Evolutionary conservation across 2,329 filamentous ascomycete genomes (phyloP).

Genomic region (Colletotrichum truncatum): DNA sequence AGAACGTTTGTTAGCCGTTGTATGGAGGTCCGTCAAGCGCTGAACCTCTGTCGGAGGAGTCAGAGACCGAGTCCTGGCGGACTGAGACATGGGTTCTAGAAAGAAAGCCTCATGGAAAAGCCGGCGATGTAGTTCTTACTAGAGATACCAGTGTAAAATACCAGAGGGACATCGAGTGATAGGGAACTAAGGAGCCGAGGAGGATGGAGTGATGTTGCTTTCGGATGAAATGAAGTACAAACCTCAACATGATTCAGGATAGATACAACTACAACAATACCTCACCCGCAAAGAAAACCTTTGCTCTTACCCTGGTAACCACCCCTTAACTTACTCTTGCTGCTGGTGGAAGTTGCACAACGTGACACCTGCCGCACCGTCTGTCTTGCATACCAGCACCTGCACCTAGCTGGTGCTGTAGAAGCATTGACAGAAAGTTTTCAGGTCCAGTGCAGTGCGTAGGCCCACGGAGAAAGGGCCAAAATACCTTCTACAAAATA

Average conservation of each 20-base stretch:
- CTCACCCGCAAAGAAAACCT: no score
- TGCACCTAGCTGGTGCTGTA: no score
- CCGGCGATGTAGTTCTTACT: not conserved
- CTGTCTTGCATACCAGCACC: not conserved
- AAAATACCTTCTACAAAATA: no score
- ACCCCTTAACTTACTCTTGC: no score
- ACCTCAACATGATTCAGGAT: no score
- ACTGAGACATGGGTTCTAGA: constrained; percentile 6
- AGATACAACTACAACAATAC: no score
- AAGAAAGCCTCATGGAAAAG: not conserved
- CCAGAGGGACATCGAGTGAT: not conserved
- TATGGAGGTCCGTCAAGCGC: constrained; percentile 7
- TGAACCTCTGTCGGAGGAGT: constrained; percentile 24
- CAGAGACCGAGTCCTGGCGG: constrained; percentile 7
- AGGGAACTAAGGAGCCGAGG: not conserved
- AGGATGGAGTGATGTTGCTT: not conserved
- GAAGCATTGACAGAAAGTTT: no score
- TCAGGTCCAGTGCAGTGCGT: no score
- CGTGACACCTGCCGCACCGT: not conserved
- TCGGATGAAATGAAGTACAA: not conserved
- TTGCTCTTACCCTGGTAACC: no score
- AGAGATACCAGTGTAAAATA: not conserved
- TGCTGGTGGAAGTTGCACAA: no score
- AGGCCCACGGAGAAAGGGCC: no score
- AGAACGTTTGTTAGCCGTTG: constrained; percentile 5